phyloP scores from a whole-genome alignment of 2,329 filamentous ascomycete genomes.

The Penicillium occitanis region DNA sequence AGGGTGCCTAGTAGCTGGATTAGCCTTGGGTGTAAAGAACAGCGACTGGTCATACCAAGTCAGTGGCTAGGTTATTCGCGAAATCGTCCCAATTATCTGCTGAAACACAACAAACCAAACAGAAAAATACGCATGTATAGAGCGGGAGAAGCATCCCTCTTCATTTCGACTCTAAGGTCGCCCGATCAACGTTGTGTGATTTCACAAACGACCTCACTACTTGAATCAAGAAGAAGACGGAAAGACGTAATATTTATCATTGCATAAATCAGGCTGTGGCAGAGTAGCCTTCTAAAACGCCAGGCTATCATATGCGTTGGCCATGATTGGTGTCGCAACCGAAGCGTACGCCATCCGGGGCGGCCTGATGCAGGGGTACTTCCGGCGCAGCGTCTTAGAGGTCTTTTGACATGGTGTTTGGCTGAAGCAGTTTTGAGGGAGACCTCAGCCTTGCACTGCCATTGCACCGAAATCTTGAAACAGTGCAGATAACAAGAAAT shows the following conservation, averaged over 20 bases:
- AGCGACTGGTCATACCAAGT: conserved; percentile 31
- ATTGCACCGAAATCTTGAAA: background rate
- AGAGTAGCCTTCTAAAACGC: background rate
- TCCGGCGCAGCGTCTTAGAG: background rate
- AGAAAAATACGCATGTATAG: conserved; percentile 20
- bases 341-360: background rate
- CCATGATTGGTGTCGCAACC: background rate
- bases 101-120: conserved; percentile 25
- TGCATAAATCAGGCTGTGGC: background rate
- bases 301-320: background rate
- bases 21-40: conserved; percentile 8
- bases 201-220: background rate
- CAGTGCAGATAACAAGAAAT: background rate
- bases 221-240: background rate
- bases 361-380: conserved; percentile 8
- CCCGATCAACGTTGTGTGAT: background rate
- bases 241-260: background rate
- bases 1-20: conserved; percentile 29
- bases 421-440: background rate
- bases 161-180: background rate
- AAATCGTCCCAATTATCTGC: conserved; percentile 40
- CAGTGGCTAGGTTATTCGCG: conserved; percentile 41
- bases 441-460: conserved; percentile 17
- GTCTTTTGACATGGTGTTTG: background rate
- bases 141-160: background rate